phyloP scores from a whole-genome alignment of 2,329 filamentous ascomycete genomes.

The Neonectria hederae region DNA sequence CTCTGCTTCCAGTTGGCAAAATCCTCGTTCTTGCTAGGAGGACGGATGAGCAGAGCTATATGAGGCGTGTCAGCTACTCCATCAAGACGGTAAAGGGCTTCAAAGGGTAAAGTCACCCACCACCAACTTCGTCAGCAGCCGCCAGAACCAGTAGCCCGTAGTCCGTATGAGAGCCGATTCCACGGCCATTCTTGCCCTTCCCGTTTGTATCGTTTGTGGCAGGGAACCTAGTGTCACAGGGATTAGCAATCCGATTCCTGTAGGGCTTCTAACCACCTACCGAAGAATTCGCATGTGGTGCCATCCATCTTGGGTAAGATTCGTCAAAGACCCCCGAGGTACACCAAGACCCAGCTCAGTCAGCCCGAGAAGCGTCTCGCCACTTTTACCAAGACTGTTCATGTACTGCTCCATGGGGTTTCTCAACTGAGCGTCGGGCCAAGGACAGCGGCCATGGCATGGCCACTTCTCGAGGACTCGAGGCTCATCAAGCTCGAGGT shows the following conservation, averaged over 20 bases:
- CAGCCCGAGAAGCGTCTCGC: constrained; percentile 57
- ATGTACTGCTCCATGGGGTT: constrained; percentile 53
- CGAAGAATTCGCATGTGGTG: constrained; percentile 56
- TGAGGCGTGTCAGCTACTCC: background rate
- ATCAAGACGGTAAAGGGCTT: background rate
- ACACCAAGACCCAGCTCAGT: constrained; percentile 56
- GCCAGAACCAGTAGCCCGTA: constrained; percentile 62
- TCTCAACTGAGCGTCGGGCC: constrained; percentile 55
- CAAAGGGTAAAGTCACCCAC: constrained; percentile 34
- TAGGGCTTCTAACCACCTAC: too few species aligned
- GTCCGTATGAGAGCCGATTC: constrained; percentile 62
- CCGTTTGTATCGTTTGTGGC: constrained; percentile 52
- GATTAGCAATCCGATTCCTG: background rate
- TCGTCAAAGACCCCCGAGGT: constrained; percentile 50
- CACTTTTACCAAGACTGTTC: constrained; percentile 51
- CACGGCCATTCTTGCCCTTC: constrained; percentile 59
- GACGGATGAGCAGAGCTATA: constrained; percentile 56
- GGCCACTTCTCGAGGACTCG: constrained; percentile 56
- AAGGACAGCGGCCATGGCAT: constrained; percentile 60
- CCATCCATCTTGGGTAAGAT: constrained; percentile 59
- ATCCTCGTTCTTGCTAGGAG: constrained; percentile 51
- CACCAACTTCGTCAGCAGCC: constrained; percentile 60
- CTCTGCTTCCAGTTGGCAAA: constrained; percentile 58
- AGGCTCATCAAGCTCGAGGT: constrained; percentile 50
- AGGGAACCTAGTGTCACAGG: constrained; percentile 39